Percentiles rank a stretch among this genome's conserved stretches.
phyloP scores from a whole-genome alignment of 768 basidiomycete genomes.

The Lentinula edodes region DNA sequence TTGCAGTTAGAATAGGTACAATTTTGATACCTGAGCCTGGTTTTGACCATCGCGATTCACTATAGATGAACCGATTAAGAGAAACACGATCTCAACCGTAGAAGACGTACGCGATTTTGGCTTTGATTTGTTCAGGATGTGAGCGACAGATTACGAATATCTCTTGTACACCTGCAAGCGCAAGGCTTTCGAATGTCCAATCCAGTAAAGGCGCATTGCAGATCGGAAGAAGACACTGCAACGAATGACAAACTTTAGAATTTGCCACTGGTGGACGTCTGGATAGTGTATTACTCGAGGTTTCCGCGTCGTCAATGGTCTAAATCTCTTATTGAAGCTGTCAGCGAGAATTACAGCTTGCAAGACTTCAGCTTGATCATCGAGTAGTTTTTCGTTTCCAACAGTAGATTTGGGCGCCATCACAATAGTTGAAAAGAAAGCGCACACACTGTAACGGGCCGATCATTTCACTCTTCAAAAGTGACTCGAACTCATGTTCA shows the following conservation, averaged over 20 bases:
- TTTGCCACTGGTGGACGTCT: neutral
- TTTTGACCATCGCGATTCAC: conserved; percentile 82
- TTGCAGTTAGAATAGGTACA: conserved; percentile 78
- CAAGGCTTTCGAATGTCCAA: conserved; percentile 95
- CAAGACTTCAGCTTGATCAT: conserved; percentile 77
- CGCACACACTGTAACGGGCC: neutral
- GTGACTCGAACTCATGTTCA: neutral
- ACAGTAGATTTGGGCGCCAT: conserved; percentile 65
- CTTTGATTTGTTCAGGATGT: conserved; percentile 80
- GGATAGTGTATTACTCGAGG: conserved; percentile 61
- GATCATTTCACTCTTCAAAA: conserved; percentile 7
- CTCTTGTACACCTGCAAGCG: conserved; percentile 93
- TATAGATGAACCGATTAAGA: conserved; percentile 20
- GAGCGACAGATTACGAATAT: conserved; percentile 94
- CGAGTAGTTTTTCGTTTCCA: conserved; percentile 59
- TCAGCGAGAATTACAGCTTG: conserved; percentile 96
- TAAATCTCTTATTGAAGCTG: conserved; percentile 91
- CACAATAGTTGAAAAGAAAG: neutral
- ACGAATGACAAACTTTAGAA: conserved; percentile 9
- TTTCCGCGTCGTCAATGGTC: conserved; percentile 81
- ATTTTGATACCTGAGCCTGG: conserved; percentile 77
- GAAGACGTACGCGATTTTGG: conserved; percentile 68
- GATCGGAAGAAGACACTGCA: conserved; percentile 84
- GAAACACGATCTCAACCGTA: conserved; percentile 4
- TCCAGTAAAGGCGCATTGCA: conserved; percentile 91